Base-by-base conservation (phyloP, 163 green algal species). In the Volvox carteri region DNA sequence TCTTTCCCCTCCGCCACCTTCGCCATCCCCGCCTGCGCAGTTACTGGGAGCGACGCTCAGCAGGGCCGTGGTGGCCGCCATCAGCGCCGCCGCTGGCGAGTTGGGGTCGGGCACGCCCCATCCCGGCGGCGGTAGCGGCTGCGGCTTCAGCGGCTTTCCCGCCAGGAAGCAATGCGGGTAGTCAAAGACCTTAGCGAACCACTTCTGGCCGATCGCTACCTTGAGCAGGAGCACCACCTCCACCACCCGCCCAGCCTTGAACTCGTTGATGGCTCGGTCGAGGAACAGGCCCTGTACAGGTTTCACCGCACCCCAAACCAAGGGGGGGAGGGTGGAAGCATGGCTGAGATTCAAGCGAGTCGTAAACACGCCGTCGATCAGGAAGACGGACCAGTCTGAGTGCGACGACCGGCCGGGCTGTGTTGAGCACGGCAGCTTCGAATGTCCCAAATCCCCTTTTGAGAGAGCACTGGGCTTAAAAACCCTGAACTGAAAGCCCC, bases 161-260 rank as follows among this genome's bases (percentile, higher is more conserved):
- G 65, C 65, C 41, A 89, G 70, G 70, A 89, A 89, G 52, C 84
- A 89, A 72, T 89, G 84, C 50, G 84, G 68, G 21, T 56, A 78
- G 19, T 84, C 84, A 39, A 84, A 84, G 25, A 84, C 84, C 84
- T 89, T 77, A 54, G 6, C 19, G 18, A 89, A 89, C 84, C 84
- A 89, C 54, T 77, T 77, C 9, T 84, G 68, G 2, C 84, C 84
- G 14, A 84, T 74, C 21, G 52, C 72, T 39, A 77, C 84, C 14
- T 84, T 84, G 21, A 89, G 84, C 84, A 89, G 52, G 46, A 89
- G 72, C n/a, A 89, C 72, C 54, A 89, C 84, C 72, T 89, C 54
- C 37, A 4, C 68, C 28, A 76, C 84, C 19, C 84, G 84, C 28
- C 84, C 84, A 14, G 84, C 54, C 54, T 42, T 62, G 54, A 42